Base-by-base conservation (phyloP, 2,329 filamentous ascomycete species). In the Fusarium tupiense region DNA sequence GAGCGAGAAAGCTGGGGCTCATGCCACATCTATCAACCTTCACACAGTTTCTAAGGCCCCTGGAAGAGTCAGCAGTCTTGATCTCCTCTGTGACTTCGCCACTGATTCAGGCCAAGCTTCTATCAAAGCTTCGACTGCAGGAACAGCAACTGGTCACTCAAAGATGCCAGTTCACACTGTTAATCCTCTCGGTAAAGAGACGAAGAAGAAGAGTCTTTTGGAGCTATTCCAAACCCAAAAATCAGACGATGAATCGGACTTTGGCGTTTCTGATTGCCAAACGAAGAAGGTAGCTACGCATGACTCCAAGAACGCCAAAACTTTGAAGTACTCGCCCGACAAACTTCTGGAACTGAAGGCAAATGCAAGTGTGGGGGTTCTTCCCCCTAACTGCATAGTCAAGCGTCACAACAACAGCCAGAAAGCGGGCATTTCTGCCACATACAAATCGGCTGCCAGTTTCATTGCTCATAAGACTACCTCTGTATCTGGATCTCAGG, bases 271-370 rank as follows among this genome's bases (percentile, higher is more conserved):
- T 20, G 13, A 31, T n/a, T 31, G 33, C 20, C 58, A 63, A 31
- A 26, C 49, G 26, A 43, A 66, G 24, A 20, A 58, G 19, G 58
- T 52, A 52, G 4, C 52, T 29, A 17, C 46, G 14, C 53, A 43
- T 33, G 53, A 63, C n/a, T 22, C 64, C n/a, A 44, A 26, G n/a
- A 12, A 29, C 29, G 26, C 56, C 22, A 14, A 33, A 7, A 10
- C 49, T 35, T 56, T 57, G 20, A 66, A 33, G 41, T 68, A 65
- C 26, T 59, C 49, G 16, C 47, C 61, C 38, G 72, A 54, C 35
- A 61, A 74, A 35, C 59, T 74, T 19, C 52, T 72, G 31, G 53
- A 47, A 50, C 22, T 60, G 24, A 69, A 50, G n/a, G 26, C 53
- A 2, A 58, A 71, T 22, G 47, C 57, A 13, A 62, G 60, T 52